Evolutionary conservation across 2,329 filamentous ascomycete species (phyloP).

Genomic region (Fusarium hainanense): DNA sequence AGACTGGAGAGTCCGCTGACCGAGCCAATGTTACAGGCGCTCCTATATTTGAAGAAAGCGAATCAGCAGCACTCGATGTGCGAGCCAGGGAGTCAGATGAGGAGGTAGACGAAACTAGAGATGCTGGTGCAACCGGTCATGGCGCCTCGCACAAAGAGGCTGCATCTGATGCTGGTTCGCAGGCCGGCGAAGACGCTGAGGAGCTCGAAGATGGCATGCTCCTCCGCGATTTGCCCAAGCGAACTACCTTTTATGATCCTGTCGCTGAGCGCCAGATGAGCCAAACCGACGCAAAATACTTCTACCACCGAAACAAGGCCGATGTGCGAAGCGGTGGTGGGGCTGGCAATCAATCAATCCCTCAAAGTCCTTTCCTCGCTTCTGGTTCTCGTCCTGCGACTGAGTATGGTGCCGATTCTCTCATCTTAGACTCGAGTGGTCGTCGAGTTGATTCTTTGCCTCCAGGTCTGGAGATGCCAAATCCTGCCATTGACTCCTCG

Average conservation of each 20-base stretch:
- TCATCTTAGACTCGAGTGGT: conserved; percentile 47
- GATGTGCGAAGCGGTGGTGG: conserved; percentile 58
- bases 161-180: conserved; percentile 37
- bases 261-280: conserved; percentile 94
- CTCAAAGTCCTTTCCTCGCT: conserved; percentile 59
- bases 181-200: conserved; percentile 42
- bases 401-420: conserved; percentile 53
- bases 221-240: conserved; percentile 69
- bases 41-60: conserved; percentile 37
- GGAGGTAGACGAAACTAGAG: conserved; percentile 45
- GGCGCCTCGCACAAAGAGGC: conserved; percentile 38
- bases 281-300: conserved; percentile 92
- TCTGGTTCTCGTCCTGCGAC: conserved; percentile 51
- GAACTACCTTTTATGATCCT: conserved; percentile 92
- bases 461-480: conserved; percentile 55
- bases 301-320: conserved; percentile 89
- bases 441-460: conserved; percentile 35
- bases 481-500: conserved; percentile 28
- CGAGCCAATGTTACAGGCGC: conserved; percentile 24
- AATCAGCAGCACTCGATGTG: conserved; percentile 40
- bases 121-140: conserved; percentile 41
- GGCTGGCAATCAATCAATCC: conserved; percentile 57
- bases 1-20: conserved; percentile 19
- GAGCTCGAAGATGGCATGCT: conserved; percentile 67
- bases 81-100: conserved; percentile 49